Evolutionary conservation across 768 basidiomycete species (phyloP).

Genomic region (Psilocybe cyanescens): DNA sequence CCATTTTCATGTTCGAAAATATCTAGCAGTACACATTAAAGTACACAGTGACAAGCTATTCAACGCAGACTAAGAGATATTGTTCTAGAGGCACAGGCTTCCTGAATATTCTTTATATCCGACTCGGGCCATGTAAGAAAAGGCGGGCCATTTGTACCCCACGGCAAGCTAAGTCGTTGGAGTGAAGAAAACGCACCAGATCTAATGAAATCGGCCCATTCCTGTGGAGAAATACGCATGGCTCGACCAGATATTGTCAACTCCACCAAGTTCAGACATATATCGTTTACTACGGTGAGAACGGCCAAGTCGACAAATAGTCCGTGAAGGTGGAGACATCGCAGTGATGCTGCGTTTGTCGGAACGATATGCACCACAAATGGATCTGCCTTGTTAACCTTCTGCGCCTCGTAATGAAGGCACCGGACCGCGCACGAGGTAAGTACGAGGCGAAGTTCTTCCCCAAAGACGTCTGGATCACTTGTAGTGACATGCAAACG

Average conservation of each 20-base stretch:
- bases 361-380: conserved; percentile 36
- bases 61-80: conserved; percentile 12
- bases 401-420: conserved; percentile 46
- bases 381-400: conserved; percentile 23
- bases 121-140: conserved; percentile 38
- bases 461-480: conserved; percentile 37
- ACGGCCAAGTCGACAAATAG: conserved; percentile 40
- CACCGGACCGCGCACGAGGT: conserved; percentile 42
- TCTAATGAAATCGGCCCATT: conserved; percentile 46
- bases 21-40: background rate
- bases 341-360: conserved; percentile 31
- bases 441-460: conserved; percentile 44
- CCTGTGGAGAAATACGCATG: conserved; percentile 36
- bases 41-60: background rate
- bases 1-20: background rate
- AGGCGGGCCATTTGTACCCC: conserved; percentile 43
- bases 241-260: conserved; percentile 44
- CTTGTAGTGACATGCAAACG: conserved; percentile 40
- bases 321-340: conserved; percentile 44
- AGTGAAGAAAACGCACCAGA: conserved; percentile 38
- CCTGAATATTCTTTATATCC: conserved; percentile 20
- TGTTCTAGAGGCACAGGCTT: conserved; percentile 19
- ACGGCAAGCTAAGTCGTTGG: conserved; percentile 37
- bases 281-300: conserved; percentile 34
- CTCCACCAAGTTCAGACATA: conserved; percentile 42